Percentiles rank a stretch among this genome's conserved stretches.
Evolutionary conservation across 2,329 filamentous ascomycete genomes (phyloP).

Genomic region (Dactylonectria macrodidyma): DNA sequence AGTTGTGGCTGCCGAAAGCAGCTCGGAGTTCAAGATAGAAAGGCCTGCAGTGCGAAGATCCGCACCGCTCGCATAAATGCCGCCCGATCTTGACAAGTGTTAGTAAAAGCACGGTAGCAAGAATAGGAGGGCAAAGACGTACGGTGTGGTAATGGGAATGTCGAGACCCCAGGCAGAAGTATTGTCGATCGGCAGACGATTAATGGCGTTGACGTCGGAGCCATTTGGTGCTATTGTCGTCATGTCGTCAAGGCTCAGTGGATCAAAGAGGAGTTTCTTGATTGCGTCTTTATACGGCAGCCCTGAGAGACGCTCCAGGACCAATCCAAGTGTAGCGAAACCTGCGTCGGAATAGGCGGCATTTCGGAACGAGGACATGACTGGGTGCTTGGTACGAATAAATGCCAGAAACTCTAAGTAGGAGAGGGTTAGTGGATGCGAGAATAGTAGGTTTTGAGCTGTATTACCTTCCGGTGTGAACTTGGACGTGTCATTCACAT

Average conservation of each 20-base stretch:
- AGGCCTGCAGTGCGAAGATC: conserved; percentile 37
- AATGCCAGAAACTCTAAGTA: conserved; percentile 17
- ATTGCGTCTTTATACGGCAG: conserved; percentile 34
- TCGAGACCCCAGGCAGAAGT: conserved; percentile 35
- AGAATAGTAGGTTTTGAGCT: no score
- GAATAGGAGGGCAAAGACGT: conserved; percentile 7
- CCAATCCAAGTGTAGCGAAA: conserved; percentile 28
- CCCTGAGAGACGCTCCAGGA: conserved; percentile 36
- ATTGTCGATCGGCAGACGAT: conserved; percentile 5
- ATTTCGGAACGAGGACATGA: conserved; percentile 30
- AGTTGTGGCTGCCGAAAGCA: conserved; percentile 22
- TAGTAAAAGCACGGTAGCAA: not conserved
- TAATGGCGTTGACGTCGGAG: conserved; percentile 31
- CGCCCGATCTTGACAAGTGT: conserved; percentile 33
- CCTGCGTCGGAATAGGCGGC: conserved; percentile 44
- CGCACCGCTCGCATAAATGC: conserved; percentile 28
- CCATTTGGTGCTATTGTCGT: conserved; percentile 15
- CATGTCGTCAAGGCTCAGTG: conserved; percentile 32
- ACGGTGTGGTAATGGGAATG: conserved; percentile 40
- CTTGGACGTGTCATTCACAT: not conserved
- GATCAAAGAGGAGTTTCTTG: conserved; percentile 11
- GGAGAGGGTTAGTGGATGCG: fast-evolving
- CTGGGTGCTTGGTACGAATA: conserved; percentile 35
- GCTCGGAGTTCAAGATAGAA: conserved; percentile 40
- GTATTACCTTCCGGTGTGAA: not conserved